These are phyloP conservation scores for Chlorella variabilis DNA, from an alignment of 163 green algal species.

Conservation along the genomic window DNA sequence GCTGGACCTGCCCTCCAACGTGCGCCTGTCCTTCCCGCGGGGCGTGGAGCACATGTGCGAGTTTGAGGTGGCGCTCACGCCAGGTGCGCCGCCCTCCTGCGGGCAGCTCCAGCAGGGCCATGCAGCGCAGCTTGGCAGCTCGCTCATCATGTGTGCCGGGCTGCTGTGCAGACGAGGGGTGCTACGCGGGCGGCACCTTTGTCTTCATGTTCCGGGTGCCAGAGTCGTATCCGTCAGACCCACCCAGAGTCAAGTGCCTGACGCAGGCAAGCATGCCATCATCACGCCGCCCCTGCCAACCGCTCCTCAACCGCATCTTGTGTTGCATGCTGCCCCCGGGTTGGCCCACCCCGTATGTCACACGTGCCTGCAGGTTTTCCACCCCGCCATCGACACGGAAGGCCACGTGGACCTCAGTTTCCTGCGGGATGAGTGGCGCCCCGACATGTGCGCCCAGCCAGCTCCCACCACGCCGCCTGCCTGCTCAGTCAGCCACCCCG, in stretches of 20 bases:
- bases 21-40: slow-evolving; percentile 26
- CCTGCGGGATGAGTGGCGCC: slow-evolving; percentile 20
- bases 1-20: slow-evolving; percentile 5
- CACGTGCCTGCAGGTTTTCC: slow-evolving; percentile 30
- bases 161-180: slow-evolving; percentile 25
- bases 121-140: neutral
- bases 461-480: too few species aligned
- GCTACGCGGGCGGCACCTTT: slow-evolving; percentile 24
- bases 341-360: too few species aligned
- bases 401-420: slow-evolving; percentile 31
- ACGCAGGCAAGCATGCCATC: slow-evolving; percentile 21
- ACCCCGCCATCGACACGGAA: slow-evolving; percentile 26
- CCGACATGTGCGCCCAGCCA: slow-evolving; percentile 18
- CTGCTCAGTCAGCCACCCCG: too few species aligned
- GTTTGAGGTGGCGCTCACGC: slow-evolving; percentile 25
- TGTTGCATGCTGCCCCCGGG: too few species aligned
- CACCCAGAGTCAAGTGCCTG: slow-evolving; percentile 20
- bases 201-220: slow-evolving; percentile 28
- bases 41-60: neutral
- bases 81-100: too few species aligned
- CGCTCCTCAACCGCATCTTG: too few species aligned
- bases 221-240: slow-evolving; percentile 20
- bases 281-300: too few species aligned
- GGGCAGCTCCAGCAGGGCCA: neutral
- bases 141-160: too few species aligned